Evolutionary conservation across 495 filamentous ascomycete species (phyloP).

Genomic region (Evernia prunastri): DNA sequence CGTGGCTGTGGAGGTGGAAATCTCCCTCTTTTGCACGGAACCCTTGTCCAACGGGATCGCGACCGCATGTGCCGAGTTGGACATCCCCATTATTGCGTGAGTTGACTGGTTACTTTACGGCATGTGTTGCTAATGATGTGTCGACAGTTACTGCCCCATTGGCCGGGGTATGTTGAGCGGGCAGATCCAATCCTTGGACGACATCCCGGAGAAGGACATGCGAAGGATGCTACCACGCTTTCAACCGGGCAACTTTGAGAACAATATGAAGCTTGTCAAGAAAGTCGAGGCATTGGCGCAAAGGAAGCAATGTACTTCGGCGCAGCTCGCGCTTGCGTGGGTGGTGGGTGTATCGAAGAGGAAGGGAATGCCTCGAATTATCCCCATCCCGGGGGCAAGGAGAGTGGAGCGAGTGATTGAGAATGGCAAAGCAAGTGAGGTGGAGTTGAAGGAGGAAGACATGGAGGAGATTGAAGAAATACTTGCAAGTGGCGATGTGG

Average conservation of each 20-base stretch:
- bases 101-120: slow-evolving; percentile 31
- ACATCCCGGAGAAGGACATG: slow-evolving; percentile 56
- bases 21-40: slow-evolving; percentile 60
- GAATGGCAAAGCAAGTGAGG: slow-evolving; percentile 33
- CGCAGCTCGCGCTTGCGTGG: slow-evolving; percentile 72
- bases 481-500: slow-evolving; percentile 32
- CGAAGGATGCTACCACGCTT: slow-evolving; percentile 55
- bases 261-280: slow-evolving; percentile 64
- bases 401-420: slow-evolving; percentile 40
- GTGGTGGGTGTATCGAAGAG: slow-evolving; percentile 24
- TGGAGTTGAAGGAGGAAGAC: slow-evolving; percentile 37
- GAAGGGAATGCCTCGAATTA: slow-evolving; percentile 59
- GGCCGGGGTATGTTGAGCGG: slow-evolving; percentile 50
- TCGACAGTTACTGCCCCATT: slow-evolving; percentile 45
- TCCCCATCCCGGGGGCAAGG: slow-evolving; percentile 73
- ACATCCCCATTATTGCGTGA: slow-evolving; percentile 61
- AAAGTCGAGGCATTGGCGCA: slow-evolving; percentile 58
- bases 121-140: neutral
- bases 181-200: slow-evolving; percentile 49
- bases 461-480: slow-evolving; percentile 40
- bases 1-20: slow-evolving; percentile 68
- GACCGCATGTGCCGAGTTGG: slow-evolving; percentile 58
- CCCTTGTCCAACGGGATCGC: slow-evolving; percentile 70
- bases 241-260: slow-evolving; percentile 57
- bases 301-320: slow-evolving; percentile 60